These are phyloP conservation scores for Jackrogersella minutella DNA, from an alignment of 495 filamentous ascomycete species.

Conservation along the genomic window DNA sequence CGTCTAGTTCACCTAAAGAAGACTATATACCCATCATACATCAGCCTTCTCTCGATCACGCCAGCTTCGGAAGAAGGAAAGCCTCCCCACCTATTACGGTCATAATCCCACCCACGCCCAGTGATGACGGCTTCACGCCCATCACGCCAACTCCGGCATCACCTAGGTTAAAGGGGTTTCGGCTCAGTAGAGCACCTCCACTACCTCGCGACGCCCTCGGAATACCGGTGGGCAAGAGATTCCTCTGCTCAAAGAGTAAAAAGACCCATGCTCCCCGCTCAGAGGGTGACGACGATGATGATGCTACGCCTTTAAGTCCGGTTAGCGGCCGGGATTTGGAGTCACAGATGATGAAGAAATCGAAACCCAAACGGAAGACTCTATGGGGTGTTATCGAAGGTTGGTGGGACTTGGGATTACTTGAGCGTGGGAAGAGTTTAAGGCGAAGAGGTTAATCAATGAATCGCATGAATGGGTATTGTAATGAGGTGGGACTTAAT, in stretches of 20 bases:
- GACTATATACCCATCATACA: constrained; percentile 42
- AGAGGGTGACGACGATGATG: constrained; percentile 11
- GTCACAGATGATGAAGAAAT: constrained; percentile 14
- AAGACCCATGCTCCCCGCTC: background rate
- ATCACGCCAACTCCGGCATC: constrained; percentile 36
- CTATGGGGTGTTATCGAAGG: constrained; percentile 52
- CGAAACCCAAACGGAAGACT: constrained; percentile 48
- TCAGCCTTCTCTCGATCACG: constrained; percentile 5
- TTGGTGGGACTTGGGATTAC: constrained; percentile 59
- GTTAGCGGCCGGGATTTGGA: constrained; percentile 3
- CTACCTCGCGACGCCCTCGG: constrained; percentile 41
- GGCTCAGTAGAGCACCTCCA: constrained; percentile 33
- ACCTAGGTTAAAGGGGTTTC: constrained; percentile 25
- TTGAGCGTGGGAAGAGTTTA: constrained; percentile 43
- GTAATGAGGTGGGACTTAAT: constrained; percentile 4
- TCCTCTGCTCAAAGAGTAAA: constrained; percentile 29
- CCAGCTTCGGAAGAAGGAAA: background rate
- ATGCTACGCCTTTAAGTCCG: constrained; percentile 37
- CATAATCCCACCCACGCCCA: constrained; percentile 27
- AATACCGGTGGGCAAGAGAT: constrained; percentile 25
- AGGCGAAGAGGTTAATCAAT: constrained; percentile 31
- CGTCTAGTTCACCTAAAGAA: constrained; percentile 23
- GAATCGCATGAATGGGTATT: background rate
- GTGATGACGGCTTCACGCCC: constrained; percentile 41
- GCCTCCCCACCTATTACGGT: constrained; percentile 9